Conservation (phyloP, 208 protist species). For the Crithidia bombi region DNA sequence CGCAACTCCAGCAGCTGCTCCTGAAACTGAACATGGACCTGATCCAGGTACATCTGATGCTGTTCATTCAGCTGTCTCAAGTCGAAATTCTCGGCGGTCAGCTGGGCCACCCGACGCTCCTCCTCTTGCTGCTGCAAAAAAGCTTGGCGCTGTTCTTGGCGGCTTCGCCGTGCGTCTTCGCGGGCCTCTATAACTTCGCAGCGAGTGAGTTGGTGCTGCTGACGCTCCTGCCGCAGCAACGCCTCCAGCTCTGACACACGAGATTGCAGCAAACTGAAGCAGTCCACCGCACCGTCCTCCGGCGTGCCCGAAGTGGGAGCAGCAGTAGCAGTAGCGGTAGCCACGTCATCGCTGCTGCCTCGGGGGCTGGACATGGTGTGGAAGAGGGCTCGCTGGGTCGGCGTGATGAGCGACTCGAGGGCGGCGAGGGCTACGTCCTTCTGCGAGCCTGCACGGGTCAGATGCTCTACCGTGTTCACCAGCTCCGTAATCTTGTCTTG, state of each 20-base stretch:
- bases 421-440: slow-evolving; percentile 33
- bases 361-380: slow-evolving; percentile 25
- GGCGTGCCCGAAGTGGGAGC: not conserved
- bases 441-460: slow-evolving; percentile 29
- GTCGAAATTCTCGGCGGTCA: slow-evolving; percentile 32
- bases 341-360: not conserved
- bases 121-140: slow-evolving; percentile 38
- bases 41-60: slow-evolving; percentile 29
- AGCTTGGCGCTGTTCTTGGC: slow-evolving; percentile 33
- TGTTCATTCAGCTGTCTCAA: slow-evolving; percentile 30
- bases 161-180: slow-evolving; percentile 33
- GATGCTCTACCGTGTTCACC: slow-evolving; percentile 40
- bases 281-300: slow-evolving; percentile 21
- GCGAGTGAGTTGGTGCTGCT: slow-evolving; percentile 34
- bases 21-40: slow-evolving; percentile 24
- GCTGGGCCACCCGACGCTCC: slow-evolving; percentile 25
- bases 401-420: slow-evolving; percentile 37
- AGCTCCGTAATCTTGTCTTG: slow-evolving; percentile 40
- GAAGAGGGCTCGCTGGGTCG: slow-evolving; percentile 40
- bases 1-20: slow-evolving; percentile 29
- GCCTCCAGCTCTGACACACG: slow-evolving; percentile 32
- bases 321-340: not conserved
- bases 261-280: slow-evolving; percentile 34
- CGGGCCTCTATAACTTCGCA: slow-evolving; percentile 32
- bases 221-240: slow-evolving; percentile 29